Evolutionary conservation across 495 filamentous ascomycete genomes (phyloP).

Genomic region (Neurospora sp.): DNA sequence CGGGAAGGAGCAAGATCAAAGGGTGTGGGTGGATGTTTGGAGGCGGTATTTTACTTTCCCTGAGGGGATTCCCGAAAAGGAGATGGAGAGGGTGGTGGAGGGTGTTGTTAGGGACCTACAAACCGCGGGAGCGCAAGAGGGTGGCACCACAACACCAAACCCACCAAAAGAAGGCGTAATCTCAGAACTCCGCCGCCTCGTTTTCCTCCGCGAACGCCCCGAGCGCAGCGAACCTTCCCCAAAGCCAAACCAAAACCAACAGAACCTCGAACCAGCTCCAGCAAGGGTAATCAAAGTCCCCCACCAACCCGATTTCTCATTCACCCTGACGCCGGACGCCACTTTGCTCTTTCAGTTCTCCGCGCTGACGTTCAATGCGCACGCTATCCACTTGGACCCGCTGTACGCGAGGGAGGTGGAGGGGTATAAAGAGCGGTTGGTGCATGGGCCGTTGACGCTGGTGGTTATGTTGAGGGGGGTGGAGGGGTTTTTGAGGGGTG

Average conservation of each 20-base stretch:
- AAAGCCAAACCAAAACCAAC: not conserved
- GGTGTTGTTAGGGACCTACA: not conserved
- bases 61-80: not conserved
- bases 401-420: constrained; percentile 59
- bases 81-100: not conserved
- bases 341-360: constrained; percentile 75
- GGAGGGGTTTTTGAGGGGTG: constrained; percentile 8
- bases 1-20: constrained; percentile 14
- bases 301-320: constrained; percentile 43
- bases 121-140: not conserved
- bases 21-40: constrained; percentile 32
- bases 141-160: too few relatives aligned
- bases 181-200: not conserved
- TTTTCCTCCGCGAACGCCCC: not conserved
- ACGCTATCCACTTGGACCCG: constrained; percentile 74
- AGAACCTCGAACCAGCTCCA: not conserved
- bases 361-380: constrained; percentile 77
- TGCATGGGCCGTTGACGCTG: constrained; percentile 79
- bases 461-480: constrained; percentile 62
- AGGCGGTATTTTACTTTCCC: constrained; percentile 19
- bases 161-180: not conserved
- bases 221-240: not conserved
- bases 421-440: constrained; percentile 62
- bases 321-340: constrained; percentile 50
- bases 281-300: constrained; percentile 7